These are phyloP conservation scores for Begonia fuchsioides DNA, from an alignment of 306 rosid genomes.

Conservation along the genomic window DNA sequence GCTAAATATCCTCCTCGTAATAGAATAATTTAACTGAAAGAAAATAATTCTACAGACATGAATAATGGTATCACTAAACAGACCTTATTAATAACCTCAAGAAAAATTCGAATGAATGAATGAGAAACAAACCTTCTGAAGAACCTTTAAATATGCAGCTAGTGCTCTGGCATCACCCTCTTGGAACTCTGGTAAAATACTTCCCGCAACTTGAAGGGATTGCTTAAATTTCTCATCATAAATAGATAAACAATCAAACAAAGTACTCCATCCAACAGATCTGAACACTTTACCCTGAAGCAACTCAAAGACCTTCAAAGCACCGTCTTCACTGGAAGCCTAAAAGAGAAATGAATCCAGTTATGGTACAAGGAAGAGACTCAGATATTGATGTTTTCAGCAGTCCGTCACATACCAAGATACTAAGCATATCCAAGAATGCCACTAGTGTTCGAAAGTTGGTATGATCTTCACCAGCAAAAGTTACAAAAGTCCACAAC, in stretches of 20 bases:
- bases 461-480: slow-evolving; percentile 96
- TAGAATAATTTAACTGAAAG: too few relatives aligned
- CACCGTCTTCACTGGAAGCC: slow-evolving; percentile 94
- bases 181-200: slow-evolving; percentile 67
- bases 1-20: too few relatives aligned
- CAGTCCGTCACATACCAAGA: slow-evolving; percentile 43
- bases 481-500: slow-evolving; percentile 92
- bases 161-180: slow-evolving; percentile 98
- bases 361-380: too few relatives aligned
- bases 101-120: slow-evolving; percentile 2
- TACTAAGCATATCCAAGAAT: slow-evolving; percentile 91
- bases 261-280: slow-evolving; percentile 97
- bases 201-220: slow-evolving; percentile 82
- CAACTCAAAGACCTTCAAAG: slow-evolving; percentile 82
- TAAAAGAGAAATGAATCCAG: slow-evolving; percentile 13
- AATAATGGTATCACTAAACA: too few relatives aligned
- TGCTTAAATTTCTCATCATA: slow-evolving; percentile 91
- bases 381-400: neutral
- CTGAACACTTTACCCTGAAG: slow-evolving; percentile 92
- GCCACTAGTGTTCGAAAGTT: slow-evolving; percentile 88
- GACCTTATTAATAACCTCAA: neutral
- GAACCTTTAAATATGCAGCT: slow-evolving; percentile 80
- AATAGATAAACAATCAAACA: slow-evolving; percentile 83
- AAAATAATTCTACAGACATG: too few relatives aligned
- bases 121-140: slow-evolving; percentile 48